Evolutionary conservation across 805 yeast genomes (phyloP).

Genomic region (Metschnikowia peoriensis): DNA sequence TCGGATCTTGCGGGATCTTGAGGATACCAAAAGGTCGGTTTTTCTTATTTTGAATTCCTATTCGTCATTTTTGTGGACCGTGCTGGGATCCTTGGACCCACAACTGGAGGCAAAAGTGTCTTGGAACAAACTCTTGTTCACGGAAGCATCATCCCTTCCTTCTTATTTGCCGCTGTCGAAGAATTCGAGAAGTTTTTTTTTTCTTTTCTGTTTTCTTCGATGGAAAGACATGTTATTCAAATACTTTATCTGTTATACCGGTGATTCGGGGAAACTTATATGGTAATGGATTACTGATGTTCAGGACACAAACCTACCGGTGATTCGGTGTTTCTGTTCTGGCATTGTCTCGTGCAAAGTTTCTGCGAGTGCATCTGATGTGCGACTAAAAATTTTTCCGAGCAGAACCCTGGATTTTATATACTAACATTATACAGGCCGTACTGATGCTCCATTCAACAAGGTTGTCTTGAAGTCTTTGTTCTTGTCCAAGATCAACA

Average conservation of each 20-base stretch:
- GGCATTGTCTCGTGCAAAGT: not conserved
- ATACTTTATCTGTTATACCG: no score
- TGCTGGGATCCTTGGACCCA: conserved; percentile 4
- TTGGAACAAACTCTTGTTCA: conserved; percentile 1
- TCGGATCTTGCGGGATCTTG: conserved; percentile 6
- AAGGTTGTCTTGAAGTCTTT: conserved; percentile 90
- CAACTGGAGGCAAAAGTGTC: conserved; percentile 9
- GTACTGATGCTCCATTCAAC: conserved; percentile 99
- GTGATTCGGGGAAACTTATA: no score
- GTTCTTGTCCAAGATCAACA: conserved; percentile 97
- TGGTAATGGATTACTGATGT: no score
- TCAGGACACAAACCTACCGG: no score
- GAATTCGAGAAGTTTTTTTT: not conserved
- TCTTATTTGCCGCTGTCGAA: not conserved
- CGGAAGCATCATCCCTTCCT: not conserved
- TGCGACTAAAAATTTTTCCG: conserved; percentile 34
- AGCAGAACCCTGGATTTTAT: conserved; percentile 36
- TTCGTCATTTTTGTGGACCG: not conserved
- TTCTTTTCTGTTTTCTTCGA: not conserved
- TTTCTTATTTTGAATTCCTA: not conserved
- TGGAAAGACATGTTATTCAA: not conserved
- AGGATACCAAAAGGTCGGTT: not conserved
- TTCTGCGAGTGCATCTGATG: conserved; percentile 32
- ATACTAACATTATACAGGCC: conserved; percentile 60
- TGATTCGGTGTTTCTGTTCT: conserved; percentile 15